A percentile compares a stretch with the other conserved stretches of the same genome.
phyloP scores from a whole-genome alignment of 306 rosid species.

The Adenanthera pavonina region DNA sequence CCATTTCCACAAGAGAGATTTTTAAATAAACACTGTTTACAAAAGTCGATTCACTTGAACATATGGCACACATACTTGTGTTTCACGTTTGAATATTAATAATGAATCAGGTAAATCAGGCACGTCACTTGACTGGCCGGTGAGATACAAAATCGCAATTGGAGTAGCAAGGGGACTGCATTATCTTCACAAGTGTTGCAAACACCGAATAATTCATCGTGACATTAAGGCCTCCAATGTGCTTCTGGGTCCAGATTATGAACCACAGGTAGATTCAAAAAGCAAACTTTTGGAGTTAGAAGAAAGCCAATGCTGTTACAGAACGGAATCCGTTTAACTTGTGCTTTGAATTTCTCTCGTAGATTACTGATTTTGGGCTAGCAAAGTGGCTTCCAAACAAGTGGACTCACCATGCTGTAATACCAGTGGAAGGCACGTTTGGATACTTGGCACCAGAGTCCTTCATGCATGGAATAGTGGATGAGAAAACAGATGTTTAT shows the following conservation, averaged over 20 bases:
- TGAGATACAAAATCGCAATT: slow-evolving; percentile 76
- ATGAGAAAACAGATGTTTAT: slow-evolving; percentile 89
- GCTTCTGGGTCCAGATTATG: slow-evolving; percentile 91
- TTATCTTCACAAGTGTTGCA: slow-evolving; percentile 89
- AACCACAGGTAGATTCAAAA: slow-evolving; percentile 73
- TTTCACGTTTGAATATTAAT: neutral
- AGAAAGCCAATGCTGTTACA: neutral
- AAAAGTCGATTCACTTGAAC: neutral
- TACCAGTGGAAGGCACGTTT: slow-evolving; percentile 94
- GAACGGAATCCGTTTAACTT: neutral
- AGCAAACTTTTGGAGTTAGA: neutral
- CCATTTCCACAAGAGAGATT: neutral
- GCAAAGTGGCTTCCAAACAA: slow-evolving; percentile 99
- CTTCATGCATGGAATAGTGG: slow-evolving; percentile 93
- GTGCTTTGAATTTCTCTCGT: neutral
- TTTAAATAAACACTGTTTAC: too few species aligned
- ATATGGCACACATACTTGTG: neutral
- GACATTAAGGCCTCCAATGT: slow-evolving; percentile 97
- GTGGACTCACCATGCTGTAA: slow-evolving; percentile 94
- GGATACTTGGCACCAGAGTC: slow-evolving; percentile 95
- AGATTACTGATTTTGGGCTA: slow-evolving; percentile 94
- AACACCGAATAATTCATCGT: slow-evolving; percentile 87
- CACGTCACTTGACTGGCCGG: slow-evolving; percentile 70
- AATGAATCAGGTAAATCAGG: slow-evolving; percentile 59
- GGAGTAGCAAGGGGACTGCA: slow-evolving; percentile 94